Evolutionary conservation across 768 basidiomycete species (phyloP), one percentile per base, ranked within the genome.

Genomic region (Tulasnella sp.): DNA sequence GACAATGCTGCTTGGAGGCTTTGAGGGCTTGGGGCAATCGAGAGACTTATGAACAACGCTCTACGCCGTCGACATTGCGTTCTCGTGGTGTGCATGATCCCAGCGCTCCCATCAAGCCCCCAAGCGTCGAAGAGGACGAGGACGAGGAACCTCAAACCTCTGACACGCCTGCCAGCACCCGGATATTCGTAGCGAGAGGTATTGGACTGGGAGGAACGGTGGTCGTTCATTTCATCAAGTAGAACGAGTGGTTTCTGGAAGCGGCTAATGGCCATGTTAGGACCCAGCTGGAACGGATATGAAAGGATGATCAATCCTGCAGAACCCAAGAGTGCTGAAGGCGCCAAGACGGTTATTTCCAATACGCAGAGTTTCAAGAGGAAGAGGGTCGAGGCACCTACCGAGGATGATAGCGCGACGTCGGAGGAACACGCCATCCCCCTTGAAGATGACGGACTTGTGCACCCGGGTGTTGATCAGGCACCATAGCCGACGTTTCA

Each of bases 211-310:
- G 97, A 3, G 97, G 97, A 6, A 99, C 97, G 2, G 88, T 96
- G 67, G 93, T 95, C 29, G 95, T 99, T 72, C 97, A 99, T 84
- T 98, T 94, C 82, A 91, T 99, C 86, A 99, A 98, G 89, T 92
- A 94, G 82, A 90, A 93, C 79, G 92, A 93, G 84, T 99, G 97
- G 97, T 98, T 93, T 84, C 83, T 96, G 79, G 97, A 99, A 84
- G 93, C 96, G 6, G 93, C 94, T n/a, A 14, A 84, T 95, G 14
- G 95, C 94, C 22, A 85, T 99, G 34, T 85, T 98, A 36, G 93
- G 73, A 11, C 64, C 64, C 22, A 39, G 42, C 45, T 52, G 45
- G 42, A 67, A 74, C 29, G 54, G 73, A 4, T 52, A 64, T 67
- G 73, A 74, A 5, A 36, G 31, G 2, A 54, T 52, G 54, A 74